Evolutionary conservation across 495 filamentous ascomycete species (phyloP).

Genomic region (Pyrenopolyporus hunteri): DNA sequence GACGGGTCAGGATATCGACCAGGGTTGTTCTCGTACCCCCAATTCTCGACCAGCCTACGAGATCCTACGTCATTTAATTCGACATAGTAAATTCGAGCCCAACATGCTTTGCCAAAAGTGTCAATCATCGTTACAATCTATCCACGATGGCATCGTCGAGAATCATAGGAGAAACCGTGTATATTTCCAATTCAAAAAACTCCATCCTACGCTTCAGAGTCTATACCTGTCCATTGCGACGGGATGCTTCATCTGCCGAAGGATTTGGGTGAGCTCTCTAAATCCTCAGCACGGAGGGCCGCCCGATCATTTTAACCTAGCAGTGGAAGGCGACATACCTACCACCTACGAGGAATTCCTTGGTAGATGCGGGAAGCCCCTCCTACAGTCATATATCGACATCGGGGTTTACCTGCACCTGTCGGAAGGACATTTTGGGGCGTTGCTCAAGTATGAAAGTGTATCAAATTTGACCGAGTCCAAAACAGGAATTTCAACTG

Average conservation of each 20-base stretch:
- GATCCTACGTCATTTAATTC: too few species aligned
- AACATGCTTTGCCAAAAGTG: constrained; percentile 1
- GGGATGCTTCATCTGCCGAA: neutral
- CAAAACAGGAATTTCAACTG: too few species aligned
- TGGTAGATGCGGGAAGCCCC: too few species aligned
- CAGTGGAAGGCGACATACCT: neutral
- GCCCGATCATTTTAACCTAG: neutral
- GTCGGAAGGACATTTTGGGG: too few species aligned
- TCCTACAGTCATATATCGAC: too few species aligned
- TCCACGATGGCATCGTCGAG: neutral
- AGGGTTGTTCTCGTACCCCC: too few species aligned
- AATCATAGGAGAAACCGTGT: too few species aligned
- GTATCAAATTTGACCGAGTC: too few species aligned
- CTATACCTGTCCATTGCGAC: neutral
- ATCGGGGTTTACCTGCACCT: too few species aligned
- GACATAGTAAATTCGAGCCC: neutral
- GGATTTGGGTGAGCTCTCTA: neutral
- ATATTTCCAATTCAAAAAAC: neutral
- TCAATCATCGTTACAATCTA: neutral
- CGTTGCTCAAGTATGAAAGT: too few species aligned
- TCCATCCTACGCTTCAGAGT: neutral
- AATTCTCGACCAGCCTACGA: too few species aligned
- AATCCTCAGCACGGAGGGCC: neutral
- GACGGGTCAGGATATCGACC: too few species aligned
- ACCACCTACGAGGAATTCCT: neutral